A percentile compares a stretch with the other conserved stretches of the same genome.
Evolutionary conservation across 2,329 filamentous ascomycete genomes (phyloP).

Genomic region (Aspergillus sp.): DNA sequence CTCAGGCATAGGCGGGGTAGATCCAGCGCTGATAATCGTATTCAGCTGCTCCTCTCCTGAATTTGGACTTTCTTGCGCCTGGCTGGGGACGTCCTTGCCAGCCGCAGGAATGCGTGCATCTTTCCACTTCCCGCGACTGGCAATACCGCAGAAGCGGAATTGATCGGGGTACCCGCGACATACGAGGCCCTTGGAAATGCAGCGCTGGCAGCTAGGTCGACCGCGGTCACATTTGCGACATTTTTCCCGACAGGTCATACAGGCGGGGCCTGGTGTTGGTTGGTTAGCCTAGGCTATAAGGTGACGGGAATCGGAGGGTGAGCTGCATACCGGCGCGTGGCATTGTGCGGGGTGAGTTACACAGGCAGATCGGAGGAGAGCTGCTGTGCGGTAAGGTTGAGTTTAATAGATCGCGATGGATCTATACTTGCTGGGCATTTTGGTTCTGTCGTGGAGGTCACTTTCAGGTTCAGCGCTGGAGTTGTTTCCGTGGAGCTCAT

Average conservation of each 20-base stretch:
- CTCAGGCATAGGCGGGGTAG: neutral
- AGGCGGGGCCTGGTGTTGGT: constrained; percentile 27
- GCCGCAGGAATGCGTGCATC: constrained; percentile 21
- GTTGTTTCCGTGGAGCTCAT: neutral
- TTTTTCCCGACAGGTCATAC: constrained; percentile 35
- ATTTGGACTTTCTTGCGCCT: neutral
- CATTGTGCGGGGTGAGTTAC: neutral
- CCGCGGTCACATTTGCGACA: constrained; percentile 32
- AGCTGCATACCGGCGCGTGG: neutral
- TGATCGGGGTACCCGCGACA: constrained; percentile 34
- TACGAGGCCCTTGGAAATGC: constrained; percentile 29
- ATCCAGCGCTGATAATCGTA: neutral
- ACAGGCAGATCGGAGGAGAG: neutral
- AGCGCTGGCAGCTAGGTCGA: constrained; percentile 30
- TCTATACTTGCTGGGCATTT: neutral
- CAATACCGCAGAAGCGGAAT: constrained; percentile 32
- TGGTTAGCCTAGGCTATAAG: neutral
- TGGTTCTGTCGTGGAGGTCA: neutral
- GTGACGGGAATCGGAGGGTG: neutral
- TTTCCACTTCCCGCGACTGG: constrained; percentile 33
- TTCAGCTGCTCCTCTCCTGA: neutral
- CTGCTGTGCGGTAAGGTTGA: too few species aligned
- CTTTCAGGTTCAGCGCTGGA: neutral
- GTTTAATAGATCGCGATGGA: too few species aligned
- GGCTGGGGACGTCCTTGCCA: neutral